These are phyloP conservation scores for Grosmannia penicillata DNA, from an alignment of 2,329 filamentous ascomycete species.

Conservation along the genomic window DNA sequence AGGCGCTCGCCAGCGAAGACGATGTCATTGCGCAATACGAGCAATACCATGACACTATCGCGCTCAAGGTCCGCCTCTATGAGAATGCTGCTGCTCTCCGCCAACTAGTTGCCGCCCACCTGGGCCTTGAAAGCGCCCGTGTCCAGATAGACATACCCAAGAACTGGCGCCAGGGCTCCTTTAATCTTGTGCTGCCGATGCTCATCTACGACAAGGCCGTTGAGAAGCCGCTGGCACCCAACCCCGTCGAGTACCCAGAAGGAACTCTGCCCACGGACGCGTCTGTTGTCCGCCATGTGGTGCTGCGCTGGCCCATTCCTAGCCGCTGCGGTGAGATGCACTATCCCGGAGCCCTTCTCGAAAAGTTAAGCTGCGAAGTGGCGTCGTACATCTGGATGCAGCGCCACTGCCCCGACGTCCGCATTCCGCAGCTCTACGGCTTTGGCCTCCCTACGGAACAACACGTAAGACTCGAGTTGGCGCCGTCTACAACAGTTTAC, in stretches of 20 bases:
- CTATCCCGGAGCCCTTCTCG: slow-evolving; percentile 21
- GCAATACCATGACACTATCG: background rate
- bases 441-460: slow-evolving; percentile 7
- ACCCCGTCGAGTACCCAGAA: too few species aligned
- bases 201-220: background rate
- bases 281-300: background rate
- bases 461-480: background rate
- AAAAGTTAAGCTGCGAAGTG: slow-evolving; percentile 22
- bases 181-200: background rate
- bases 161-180: background rate
- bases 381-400: slow-evolving; percentile 23
- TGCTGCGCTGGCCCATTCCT: slow-evolving; percentile 15
- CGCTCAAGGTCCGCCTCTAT: background rate
- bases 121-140: background rate
- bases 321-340: slow-evolving; percentile 18
- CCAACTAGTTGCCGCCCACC: background rate
- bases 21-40: background rate
- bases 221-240: background rate
- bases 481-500: too few species aligned
- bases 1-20: background rate
- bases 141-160: background rate
- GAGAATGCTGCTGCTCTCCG: background rate
- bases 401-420: slow-evolving; percentile 19
- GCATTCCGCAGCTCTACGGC: slow-evolving; percentile 16
- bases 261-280: too few species aligned